Percentiles rank a stretch among this genome's conserved stretches.
These are phyloP conservation scores for Asterionellopsis glacialis DNA, from an alignment of 108 stramenopile species.

Conservation along the genomic window DNA sequence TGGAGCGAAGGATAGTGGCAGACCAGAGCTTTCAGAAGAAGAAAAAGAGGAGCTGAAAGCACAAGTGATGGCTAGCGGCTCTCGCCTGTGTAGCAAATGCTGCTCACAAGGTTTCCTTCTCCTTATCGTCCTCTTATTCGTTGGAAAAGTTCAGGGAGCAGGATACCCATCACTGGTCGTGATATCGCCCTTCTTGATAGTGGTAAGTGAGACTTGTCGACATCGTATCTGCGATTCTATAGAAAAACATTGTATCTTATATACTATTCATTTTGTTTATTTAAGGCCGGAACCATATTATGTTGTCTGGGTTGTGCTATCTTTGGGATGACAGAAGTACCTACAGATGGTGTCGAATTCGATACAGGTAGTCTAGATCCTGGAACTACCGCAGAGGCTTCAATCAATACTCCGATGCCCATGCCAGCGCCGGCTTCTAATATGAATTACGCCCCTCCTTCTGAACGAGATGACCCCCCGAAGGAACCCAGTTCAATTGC, in stretches of 20 bases:
- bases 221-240: not conserved
- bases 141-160: slow-evolving; percentile 78
- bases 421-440: slow-evolving; percentile 6
- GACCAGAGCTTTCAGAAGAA: slow-evolving; percentile 54
- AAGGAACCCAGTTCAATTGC: too few relatives aligned
- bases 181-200: slow-evolving; percentile 76
- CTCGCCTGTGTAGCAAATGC: slow-evolving; percentile 58
- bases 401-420: slow-evolving; percentile 8
- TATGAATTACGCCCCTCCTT: slow-evolving; percentile 9
- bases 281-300: slow-evolving; percentile 54
- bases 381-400: not conserved
- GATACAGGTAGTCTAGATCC: slow-evolving; percentile 8
- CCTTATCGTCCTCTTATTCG: slow-evolving; percentile 53
- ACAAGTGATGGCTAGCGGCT: slow-evolving; percentile 57
- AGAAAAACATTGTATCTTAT: not conserved
- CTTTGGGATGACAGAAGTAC: slow-evolving; percentile 69
- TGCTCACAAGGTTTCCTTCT: slow-evolving; percentile 75
- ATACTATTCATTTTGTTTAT: not conserved
- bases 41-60: slow-evolving; percentile 78
- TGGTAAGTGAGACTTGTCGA: slow-evolving; percentile 21
- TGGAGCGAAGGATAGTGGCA: not conserved
- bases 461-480: slow-evolving; percentile 1
- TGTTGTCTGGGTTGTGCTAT: slow-evolving; percentile 78
- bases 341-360: slow-evolving; percentile 36
- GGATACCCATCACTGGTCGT: slow-evolving; percentile 73